Conservation (phyloP, 2,329 filamentous ascomycete species). For the Colletotrichum brevisporum region DNA sequence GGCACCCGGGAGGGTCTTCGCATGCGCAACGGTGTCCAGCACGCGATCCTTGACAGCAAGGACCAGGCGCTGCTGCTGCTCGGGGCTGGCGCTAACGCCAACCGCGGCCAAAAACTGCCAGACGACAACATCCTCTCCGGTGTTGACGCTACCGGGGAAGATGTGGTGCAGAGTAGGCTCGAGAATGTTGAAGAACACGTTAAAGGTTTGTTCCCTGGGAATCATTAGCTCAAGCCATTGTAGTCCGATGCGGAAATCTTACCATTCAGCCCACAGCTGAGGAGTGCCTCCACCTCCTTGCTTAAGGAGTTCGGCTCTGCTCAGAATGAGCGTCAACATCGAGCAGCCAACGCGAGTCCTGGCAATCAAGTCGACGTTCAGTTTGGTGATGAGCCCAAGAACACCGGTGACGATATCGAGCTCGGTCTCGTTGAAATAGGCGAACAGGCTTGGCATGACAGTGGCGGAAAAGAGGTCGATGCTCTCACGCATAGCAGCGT, state of each 20-base stretch:
- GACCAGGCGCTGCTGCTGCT: conserved; percentile 95
- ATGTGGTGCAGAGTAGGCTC: conserved; percentile 87
- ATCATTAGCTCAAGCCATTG: conserved; percentile 7
- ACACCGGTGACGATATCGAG: conserved; percentile 93
- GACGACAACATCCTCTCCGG: conserved; percentile 93
- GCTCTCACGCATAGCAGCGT: conserved; percentile 86
- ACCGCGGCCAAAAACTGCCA: conserved; percentile 98
- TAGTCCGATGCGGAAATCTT: conserved; percentile 46
- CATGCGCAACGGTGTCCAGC: conserved; percentile 91
- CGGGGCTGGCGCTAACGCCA: conserved; percentile 91
- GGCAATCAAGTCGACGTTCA: conserved; percentile 87
- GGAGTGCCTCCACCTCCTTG: conserved; percentile 80
- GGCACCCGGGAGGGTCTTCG: conserved; percentile 89
- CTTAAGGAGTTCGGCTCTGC: conserved; percentile 93
- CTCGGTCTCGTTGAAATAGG: conserved; percentile 90
- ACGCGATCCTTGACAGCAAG: conserved; percentile 98
- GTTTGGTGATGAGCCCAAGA: conserved; percentile 85
- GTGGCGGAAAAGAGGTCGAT: conserved; percentile 91
- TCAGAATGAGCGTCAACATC: conserved; percentile 94
- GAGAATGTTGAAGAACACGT: conserved; percentile 86
- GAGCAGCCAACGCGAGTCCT: conserved; percentile 90
- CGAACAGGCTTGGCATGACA: conserved; percentile 91
- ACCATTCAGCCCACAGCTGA: conserved; percentile 86
- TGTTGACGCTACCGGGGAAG: conserved; percentile 92
- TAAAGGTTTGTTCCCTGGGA: conserved; percentile 81